Evolutionary conservation across 2,329 filamentous ascomycete species (phyloP), one percentile per base, ranked within the genome.

Genomic region (Xylariaceae sp.): DNA sequence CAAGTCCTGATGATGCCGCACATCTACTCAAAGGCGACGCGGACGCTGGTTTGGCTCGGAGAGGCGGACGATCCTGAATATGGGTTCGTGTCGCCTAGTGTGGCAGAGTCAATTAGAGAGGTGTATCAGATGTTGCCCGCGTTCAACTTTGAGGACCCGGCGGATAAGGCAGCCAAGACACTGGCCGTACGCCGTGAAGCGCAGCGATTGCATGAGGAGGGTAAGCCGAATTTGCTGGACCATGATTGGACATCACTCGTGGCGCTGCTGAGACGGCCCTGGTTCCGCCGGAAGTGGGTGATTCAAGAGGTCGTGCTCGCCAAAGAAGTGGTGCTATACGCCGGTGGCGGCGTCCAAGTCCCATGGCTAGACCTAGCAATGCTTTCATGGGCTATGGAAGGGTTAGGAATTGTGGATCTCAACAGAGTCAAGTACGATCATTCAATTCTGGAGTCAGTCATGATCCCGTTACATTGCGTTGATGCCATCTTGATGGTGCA

Each of bases 231-330:
- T 37, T 13, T 61, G 18, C 2, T 53, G 4, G 59, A 61, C 23
- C 53, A 56, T 34, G 59, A 61, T 4, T 61, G 59, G 59, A n/a
- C 23, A n/a, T 53, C 30, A 9, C 13, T 61, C 15, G 13, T n/a
- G 6, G 44, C 44, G 10, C 53, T 61, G 2, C 30, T 61, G 6
- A 30, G 6, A n/a, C 56, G 56, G 18, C 56, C 59, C 11, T 61
- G 59, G 59, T 61, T 61, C 47, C 56, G 50, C 7, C 59, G 59
- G 3, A 61, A 61, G 30, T 61, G 56, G 59, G 50, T 61, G 10
- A 47, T 61, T 11, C 59, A 58, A 39, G 59, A 61, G 35, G 45
- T 61, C 10, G 49, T 17, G 11, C 59, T 61, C 50, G 49, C 56
- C 0, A 53, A 48, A 1, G 1, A 58, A 11, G 56, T 50, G 8